Percentiles rank a stretch among this genome's conserved stretches.
phyloP scores from a whole-genome alignment of 148 eudicot genomes.

The Rhododendron ovatum region DNA sequence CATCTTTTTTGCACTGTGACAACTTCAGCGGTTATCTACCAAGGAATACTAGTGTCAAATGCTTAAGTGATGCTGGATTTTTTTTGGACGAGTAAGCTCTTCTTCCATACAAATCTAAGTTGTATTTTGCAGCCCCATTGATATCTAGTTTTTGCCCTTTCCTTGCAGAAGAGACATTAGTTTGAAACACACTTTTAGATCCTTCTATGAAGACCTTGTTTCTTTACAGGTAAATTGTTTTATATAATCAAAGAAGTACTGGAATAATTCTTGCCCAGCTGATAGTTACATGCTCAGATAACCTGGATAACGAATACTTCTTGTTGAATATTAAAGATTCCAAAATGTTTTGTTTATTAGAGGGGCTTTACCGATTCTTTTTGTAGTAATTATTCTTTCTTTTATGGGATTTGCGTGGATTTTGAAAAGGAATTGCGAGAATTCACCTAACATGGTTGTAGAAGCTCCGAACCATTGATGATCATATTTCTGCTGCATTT shows the following conservation, averaged over 20 bases:
- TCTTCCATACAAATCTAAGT: background rate
- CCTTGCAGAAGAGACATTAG: conserved; percentile 64
- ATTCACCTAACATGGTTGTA: background rate
- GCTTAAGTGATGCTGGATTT: conserved; percentile 92
- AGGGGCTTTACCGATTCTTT: background rate
- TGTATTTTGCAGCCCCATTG: background rate
- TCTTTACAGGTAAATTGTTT: conserved; percentile 57
- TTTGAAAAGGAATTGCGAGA: background rate
- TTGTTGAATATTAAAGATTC: background rate
- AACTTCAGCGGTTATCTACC: conserved; percentile 67
- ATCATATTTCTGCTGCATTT: background rate
- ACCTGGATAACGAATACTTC: background rate
- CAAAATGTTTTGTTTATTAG: background rate
- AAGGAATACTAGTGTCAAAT: conserved; percentile 61
- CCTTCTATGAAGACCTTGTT: conserved; percentile 45
- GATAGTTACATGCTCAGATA: background rate
- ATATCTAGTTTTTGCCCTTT: conserved; percentile 8
- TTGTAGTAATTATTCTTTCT: background rate
- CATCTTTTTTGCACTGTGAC: conserved; percentile 79
- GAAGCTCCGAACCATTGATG: background rate
- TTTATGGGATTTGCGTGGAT: background rate
- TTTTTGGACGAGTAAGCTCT: conserved; percentile 67
- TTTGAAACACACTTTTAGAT: conserved; percentile 44
- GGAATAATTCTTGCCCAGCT: background rate
- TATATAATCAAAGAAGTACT: background rate